Conservation (phyloP, 2,329 filamentous ascomycete genomes). For the Coleophoma eucalyptorum region DNA sequence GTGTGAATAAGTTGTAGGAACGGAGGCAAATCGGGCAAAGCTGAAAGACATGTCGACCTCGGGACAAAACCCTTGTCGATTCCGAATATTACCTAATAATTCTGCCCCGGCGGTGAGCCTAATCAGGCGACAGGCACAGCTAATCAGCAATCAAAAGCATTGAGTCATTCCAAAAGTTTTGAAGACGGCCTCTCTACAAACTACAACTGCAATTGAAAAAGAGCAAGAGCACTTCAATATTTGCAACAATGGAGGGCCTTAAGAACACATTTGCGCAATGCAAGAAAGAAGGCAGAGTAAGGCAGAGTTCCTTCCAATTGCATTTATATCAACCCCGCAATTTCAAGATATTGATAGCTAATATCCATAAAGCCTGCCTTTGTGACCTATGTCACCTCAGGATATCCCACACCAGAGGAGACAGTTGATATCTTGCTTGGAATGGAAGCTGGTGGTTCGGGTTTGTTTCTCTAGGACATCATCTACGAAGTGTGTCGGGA, state of each 20-base stretch:
- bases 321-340: background rate
- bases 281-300: conserved; percentile 44
- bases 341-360: conserved; percentile 4
- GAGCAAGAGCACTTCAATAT: conserved; percentile 2
- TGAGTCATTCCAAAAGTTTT: background rate
- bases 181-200: background rate
- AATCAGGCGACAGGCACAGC: background rate
- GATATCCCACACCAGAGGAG: conserved; percentile 78
- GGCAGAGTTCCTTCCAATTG: conserved; percentile 7
- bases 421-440: conserved; percentile 81
- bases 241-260: conserved; percentile 38
- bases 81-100: background rate
- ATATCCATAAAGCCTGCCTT: conserved; percentile 50
- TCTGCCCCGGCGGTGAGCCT: background rate
- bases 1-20: too few relatives aligned
- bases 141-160: background rate
- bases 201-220: conserved; percentile 13
- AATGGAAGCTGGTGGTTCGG: conserved; percentile 89
- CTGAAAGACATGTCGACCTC: too few relatives aligned
- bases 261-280: conserved; percentile 53
- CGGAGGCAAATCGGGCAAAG: too few relatives aligned
- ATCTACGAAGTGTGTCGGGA: background rate
- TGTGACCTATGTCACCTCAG: conserved; percentile 94
- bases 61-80: too few relatives aligned
- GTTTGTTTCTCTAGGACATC: conserved; percentile 41